Conservation (phyloP, 2,329 filamentous ascomycete species). For the Daldinia eschscholtzii region DNA sequence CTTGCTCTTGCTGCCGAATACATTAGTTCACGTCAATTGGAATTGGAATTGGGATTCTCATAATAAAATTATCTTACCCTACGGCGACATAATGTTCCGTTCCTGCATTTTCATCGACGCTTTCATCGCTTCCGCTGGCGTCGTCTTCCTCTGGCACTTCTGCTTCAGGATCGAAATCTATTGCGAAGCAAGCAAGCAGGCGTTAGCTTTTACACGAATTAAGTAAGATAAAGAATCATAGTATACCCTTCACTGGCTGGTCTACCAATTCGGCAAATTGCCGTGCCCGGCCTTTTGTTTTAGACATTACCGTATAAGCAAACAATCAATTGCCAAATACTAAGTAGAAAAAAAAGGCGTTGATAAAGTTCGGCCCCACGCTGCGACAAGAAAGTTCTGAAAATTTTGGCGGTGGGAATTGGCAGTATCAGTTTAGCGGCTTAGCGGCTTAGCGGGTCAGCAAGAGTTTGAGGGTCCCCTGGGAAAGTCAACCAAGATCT, state of each 20-base stretch:
- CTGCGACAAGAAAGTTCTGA: constrained; percentile 45
- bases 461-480: constrained; percentile 7
- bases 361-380: constrained; percentile 25
- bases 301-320: constrained; percentile 61
- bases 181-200: background rate
- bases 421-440: constrained; percentile 57
- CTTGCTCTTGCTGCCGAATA: constrained; percentile 76
- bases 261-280: constrained; percentile 74
- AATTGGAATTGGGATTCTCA: constrained; percentile 1
- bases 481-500: background rate
- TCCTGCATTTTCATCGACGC: constrained; percentile 68
- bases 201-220: constrained; percentile 32
- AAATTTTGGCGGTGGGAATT: constrained; percentile 65
- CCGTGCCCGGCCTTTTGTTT: constrained; percentile 66
- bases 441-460: constrained; percentile 11
- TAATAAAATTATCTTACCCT: constrained; percentile 60
- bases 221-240: background rate
- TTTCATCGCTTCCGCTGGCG: constrained; percentile 65
- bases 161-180: constrained; percentile 86
- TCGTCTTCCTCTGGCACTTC: constrained; percentile 68
- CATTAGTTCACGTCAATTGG: constrained; percentile 38
- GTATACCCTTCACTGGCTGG: constrained; percentile 70
- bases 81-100: constrained; percentile 90
- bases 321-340: constrained; percentile 1
- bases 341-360: background rate